Percentiles rank a stretch among this genome's conserved stretches.
phyloP scores from a whole-genome alignment of 768 basidiomycete species.

The Suillus cothurnatus region DNA sequence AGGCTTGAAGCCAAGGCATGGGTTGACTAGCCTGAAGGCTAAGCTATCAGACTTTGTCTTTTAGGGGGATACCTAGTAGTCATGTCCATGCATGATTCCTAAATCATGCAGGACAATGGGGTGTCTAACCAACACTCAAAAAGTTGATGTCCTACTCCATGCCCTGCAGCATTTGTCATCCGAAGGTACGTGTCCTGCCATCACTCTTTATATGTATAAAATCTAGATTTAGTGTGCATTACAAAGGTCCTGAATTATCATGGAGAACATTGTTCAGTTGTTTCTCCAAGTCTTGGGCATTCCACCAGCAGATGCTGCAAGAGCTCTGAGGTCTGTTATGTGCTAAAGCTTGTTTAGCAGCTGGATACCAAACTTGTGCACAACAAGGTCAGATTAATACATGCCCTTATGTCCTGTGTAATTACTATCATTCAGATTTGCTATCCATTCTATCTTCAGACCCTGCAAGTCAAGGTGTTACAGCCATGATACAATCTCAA shows the following conservation, averaged over 20 bases:
- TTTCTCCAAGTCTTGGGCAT: constrained; percentile 61
- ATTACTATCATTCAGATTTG: constrained; percentile 47
- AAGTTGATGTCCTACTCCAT: no score
- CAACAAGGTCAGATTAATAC: constrained; percentile 53
- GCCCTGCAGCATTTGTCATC: no score
- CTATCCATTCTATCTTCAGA: constrained; percentile 64
- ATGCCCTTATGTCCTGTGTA: background rate
- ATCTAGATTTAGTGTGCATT: constrained; percentile 5
- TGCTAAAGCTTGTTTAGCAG: constrained; percentile 62
- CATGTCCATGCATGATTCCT: no score
- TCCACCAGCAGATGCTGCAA: constrained; percentile 52
- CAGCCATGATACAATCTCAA: constrained; percentile 55
- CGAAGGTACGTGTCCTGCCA: constrained; percentile 46
- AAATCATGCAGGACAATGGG: no score
- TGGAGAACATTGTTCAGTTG: constrained; percentile 78
- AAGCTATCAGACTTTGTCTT: no score
- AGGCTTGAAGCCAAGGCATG: no score
- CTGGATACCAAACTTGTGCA: constrained; percentile 62
- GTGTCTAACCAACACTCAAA: no score
- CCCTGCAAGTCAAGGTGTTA: constrained; percentile 71
- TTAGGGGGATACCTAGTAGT: no score
- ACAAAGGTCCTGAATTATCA: constrained; percentile 53
- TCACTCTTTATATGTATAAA: constrained; percentile 31
- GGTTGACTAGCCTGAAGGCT: no score
- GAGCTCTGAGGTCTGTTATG: constrained; percentile 66